Conservation (phyloP, 164 flowering plant genomes). For the Tinospora cordifolia region DNA sequence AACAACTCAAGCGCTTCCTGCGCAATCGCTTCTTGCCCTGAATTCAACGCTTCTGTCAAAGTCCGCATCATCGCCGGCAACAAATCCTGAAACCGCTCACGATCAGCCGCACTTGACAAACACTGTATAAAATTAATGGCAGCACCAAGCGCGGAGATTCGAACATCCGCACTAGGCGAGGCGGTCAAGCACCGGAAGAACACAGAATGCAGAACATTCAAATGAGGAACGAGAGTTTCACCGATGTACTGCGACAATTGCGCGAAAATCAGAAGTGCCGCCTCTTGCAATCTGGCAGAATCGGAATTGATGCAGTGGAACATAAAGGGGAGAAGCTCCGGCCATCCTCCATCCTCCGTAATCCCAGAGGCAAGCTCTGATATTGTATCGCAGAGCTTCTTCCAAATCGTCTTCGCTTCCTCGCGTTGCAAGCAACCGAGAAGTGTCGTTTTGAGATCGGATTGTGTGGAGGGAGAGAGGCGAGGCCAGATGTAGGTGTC, state of each 20-base stretch:
- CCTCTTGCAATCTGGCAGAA: slow-evolving; percentile 55
- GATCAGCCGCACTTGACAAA: slow-evolving; percentile 44
- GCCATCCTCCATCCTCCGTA: slow-evolving; percentile 76
- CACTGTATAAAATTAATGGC: slow-evolving; percentile 87
- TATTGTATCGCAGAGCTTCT: slow-evolving; percentile 90
- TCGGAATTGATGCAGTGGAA: slow-evolving; percentile 86
- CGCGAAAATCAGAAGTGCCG: slow-evolving; percentile 79
- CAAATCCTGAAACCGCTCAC: slow-evolving; percentile 89
- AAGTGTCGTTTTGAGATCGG: slow-evolving; percentile 55
- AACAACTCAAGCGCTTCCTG: slow-evolving; percentile 90
- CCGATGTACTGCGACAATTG: slow-evolving; percentile 82
- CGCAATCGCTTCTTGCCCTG: slow-evolving; percentile 81
- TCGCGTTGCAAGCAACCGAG: slow-evolving; percentile 56
- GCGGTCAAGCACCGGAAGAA: slow-evolving; percentile 53
- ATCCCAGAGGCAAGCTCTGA: slow-evolving; percentile 82
- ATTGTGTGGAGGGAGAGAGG: slow-evolving; percentile 52
- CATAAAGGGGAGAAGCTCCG: slow-evolving; percentile 88
- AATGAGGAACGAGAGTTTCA: slow-evolving; percentile 55
- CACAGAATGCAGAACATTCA: slow-evolving; percentile 60
- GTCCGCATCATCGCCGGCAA: slow-evolving; percentile 94
- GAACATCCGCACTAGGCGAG: slow-evolving; percentile 49
- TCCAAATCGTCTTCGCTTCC: slow-evolving; percentile 54
- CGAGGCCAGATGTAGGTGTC: slow-evolving; percentile 86
- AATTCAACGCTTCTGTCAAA: slow-evolving; percentile 71
- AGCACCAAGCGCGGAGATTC: slow-evolving; percentile 79